Evolutionary conservation across 441 rosid species (phyloP).

Genomic region (Eruca vesicaria): DNA sequence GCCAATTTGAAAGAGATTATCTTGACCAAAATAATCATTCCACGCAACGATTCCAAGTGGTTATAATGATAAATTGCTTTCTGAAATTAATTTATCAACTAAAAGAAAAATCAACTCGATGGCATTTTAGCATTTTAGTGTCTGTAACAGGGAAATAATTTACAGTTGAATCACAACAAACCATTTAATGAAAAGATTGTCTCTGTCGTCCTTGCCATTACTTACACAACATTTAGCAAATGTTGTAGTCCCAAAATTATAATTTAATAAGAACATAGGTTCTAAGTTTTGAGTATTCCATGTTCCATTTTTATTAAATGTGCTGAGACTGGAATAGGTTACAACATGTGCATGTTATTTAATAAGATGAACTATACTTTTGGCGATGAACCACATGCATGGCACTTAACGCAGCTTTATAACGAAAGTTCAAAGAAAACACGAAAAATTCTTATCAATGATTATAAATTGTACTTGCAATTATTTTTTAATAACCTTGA

Average conservation of each 20-base stretch:
- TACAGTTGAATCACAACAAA: background rate
- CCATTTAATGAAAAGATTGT: background rate
- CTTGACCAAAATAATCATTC: background rate
- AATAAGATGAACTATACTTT: background rate
- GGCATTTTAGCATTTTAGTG: background rate
- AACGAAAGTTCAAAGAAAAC: background rate
- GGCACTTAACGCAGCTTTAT: constrained; percentile 11
- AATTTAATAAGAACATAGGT: background rate
- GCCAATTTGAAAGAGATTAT: background rate
- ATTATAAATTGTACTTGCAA: constrained; percentile 30
- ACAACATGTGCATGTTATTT: background rate
- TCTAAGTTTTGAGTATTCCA: background rate
- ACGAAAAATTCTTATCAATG: background rate
- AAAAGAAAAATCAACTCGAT: background rate
- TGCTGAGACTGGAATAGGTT: background rate
- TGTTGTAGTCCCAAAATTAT: background rate
- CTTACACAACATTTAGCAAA: background rate
- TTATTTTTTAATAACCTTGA: background rate
- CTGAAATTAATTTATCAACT: background rate
- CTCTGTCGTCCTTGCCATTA: background rate
- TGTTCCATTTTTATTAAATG: background rate
- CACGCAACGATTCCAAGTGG: background rate
- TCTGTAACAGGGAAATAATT: background rate
- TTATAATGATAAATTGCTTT: background rate
- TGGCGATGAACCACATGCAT: constrained; percentile 11